These are phyloP conservation scores for Huntiella savannae DNA, from an alignment of 2,329 filamentous ascomycete species.

Conservation along the genomic window DNA sequence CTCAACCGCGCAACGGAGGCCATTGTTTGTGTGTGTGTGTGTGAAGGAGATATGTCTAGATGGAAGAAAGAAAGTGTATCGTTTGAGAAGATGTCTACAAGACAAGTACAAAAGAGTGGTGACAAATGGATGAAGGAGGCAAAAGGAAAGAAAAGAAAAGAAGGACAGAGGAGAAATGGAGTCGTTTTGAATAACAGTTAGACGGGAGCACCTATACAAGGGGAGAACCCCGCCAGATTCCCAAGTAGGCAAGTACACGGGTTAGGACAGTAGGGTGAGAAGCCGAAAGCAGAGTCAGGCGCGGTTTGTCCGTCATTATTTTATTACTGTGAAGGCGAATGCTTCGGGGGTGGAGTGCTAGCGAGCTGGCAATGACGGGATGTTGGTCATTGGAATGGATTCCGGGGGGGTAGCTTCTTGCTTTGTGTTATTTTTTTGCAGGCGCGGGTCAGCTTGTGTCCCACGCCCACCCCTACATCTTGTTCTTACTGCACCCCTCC, in stretches of 20 bases:
- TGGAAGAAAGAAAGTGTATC: constrained; percentile 1
- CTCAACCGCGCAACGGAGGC: constrained; percentile 66
- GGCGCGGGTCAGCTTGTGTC: not conserved
- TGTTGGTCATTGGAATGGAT: constrained; percentile 3
- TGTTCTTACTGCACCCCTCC: not conserved
- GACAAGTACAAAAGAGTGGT: constrained; percentile 1
- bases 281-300: constrained; percentile 16
- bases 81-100: constrained; percentile 1
- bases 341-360: too few relatives aligned
- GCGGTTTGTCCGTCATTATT: not conserved
- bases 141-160: constrained; percentile 17
- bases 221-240: constrained; percentile 14
- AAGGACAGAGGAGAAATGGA: constrained; percentile 19
- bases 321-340: too few relatives aligned
- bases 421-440: not conserved
- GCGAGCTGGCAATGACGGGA: not conserved
- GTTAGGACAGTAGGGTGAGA: constrained; percentile 9
- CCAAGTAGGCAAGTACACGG: constrained; percentile 10
- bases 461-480: constrained; percentile 1
- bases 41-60: constrained; percentile 14
- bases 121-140: constrained; percentile 12
- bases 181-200: constrained; percentile 6
- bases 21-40: constrained; percentile 36
- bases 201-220: constrained; percentile 15
- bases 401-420: constrained; percentile 3